phyloP scores from a whole-genome alignment of 2,329 filamentous ascomycete genomes.

The Penicillium thymicola region DNA sequence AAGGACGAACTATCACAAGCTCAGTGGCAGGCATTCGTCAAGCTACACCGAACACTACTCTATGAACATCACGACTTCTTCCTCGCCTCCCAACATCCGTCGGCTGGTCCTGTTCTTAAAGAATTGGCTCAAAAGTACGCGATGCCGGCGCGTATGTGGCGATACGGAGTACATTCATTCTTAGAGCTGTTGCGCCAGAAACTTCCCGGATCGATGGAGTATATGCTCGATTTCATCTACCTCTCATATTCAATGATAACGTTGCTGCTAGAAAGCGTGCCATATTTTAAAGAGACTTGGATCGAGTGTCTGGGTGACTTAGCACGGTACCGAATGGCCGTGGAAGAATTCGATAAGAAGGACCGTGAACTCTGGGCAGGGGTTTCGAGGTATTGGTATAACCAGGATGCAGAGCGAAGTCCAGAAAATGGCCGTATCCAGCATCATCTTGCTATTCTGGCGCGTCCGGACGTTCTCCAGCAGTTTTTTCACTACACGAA shows the following conservation, averaged over 20 bases:
- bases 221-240: slow-evolving; percentile 90
- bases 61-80: slow-evolving; percentile 87
- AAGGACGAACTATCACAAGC: slow-evolving; percentile 50
- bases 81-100: slow-evolving; percentile 80
- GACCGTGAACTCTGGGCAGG: slow-evolving; percentile 79
- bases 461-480: slow-evolving; percentile 55
- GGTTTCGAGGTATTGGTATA: slow-evolving; percentile 81
- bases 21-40: slow-evolving; percentile 81
- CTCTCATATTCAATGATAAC: slow-evolving; percentile 88
- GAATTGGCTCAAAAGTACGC: slow-evolving; percentile 74
- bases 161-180: slow-evolving; percentile 84
- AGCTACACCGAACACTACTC: slow-evolving; percentile 73
- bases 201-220: slow-evolving; percentile 73
- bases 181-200: slow-evolving; percentile 72
- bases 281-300: slow-evolving; percentile 82
- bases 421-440: slow-evolving; percentile 76
- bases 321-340: slow-evolving; percentile 82
- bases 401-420: slow-evolving; percentile 71
- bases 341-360: slow-evolving; percentile 74
- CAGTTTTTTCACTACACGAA: slow-evolving; percentile 60
- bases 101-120: slow-evolving; percentile 64
- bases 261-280: slow-evolving; percentile 78
- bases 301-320: slow-evolving; percentile 89
- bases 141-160: slow-evolving; percentile 94
- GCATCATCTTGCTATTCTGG: slow-evolving; percentile 74